Percentiles rank a stretch among this genome's conserved stretches.
Evolutionary conservation across 768 basidiomycete species (phyloP).

Genomic region (Boletus reticuloceps): DNA sequence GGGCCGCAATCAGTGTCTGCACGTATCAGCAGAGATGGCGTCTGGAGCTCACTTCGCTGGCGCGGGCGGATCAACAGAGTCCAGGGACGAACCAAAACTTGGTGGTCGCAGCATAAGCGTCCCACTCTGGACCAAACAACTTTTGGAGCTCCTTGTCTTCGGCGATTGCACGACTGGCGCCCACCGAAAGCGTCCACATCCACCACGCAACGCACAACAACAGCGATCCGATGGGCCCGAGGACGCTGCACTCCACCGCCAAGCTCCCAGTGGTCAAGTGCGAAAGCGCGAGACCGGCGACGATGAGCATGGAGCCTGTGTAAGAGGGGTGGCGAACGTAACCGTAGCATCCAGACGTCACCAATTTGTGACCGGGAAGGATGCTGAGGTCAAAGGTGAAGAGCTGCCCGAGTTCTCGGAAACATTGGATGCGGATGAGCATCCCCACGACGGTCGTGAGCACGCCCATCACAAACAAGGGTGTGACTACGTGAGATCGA

Average conservation of each 20-base stretch:
- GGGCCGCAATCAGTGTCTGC: not conserved
- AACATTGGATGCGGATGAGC: slow-evolving; percentile 52
- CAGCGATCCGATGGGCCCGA: slow-evolving; percentile 31
- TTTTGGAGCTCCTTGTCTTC: slow-evolving; percentile 51
- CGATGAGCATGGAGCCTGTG: slow-evolving; percentile 49
- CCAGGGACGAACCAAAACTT: slow-evolving; percentile 52
- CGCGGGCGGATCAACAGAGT: slow-evolving; percentile 29
- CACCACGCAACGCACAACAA: slow-evolving; percentile 44
- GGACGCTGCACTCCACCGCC: slow-evolving; percentile 38
- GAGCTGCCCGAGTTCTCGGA: slow-evolving; percentile 48
- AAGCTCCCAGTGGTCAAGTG: slow-evolving; percentile 48
- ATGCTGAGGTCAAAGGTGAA: slow-evolving; percentile 62
- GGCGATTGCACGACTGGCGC: slow-evolving; percentile 46
- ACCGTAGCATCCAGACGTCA: slow-evolving; percentile 49
- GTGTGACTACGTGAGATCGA: slow-evolving; percentile 33
- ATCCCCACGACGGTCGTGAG: slow-evolving; percentile 42
- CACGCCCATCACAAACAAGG: slow-evolving; percentile 46
- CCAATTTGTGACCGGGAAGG: slow-evolving; percentile 48
- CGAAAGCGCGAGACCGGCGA: slow-evolving; percentile 44
- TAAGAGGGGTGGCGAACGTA: slow-evolving; percentile 58
- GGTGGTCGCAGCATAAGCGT: slow-evolving; percentile 43
- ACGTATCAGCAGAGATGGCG: too few species aligned
- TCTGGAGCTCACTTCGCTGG: not conserved
- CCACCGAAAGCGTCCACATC: slow-evolving; percentile 48
- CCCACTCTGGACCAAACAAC: slow-evolving; percentile 47